Evolutionary conservation across 2,329 filamentous ascomycete species (phyloP), one percentile per base, ranked within the genome.

Genomic region (Didymella sp.): DNA sequence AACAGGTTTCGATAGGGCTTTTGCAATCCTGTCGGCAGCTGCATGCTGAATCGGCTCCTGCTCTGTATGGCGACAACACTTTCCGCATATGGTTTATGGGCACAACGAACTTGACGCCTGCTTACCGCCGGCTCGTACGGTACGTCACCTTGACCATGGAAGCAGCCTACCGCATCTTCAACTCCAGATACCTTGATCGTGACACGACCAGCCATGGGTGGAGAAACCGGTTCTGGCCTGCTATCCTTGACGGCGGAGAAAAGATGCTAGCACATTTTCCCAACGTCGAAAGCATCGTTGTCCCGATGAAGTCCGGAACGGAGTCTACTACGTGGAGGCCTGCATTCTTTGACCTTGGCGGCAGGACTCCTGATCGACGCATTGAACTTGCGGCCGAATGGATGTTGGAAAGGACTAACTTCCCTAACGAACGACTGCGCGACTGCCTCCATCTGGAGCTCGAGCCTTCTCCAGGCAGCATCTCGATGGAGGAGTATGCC

Each of bases 21-120:
- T 25, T 82, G 11, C 64, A 61, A 19, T 76, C 76, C 4, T 80
- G 76, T 65, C 72, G 72, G 25, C 79, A 79, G 51, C 67, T 80
- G 30, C 69, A 80, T 55, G 46, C 64, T 21, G 81, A 82, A 68
- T 72, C 73, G 9, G 71, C 70, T 4, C 75, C 76, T 2, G 73
- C 83, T 5, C 73, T 84, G 4, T 85, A 83, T 57, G 75, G 77
- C 25, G 60, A 63, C 17, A 84, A 84, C 62, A 75, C 73, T 22
- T 84, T 83, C 71, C 60, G 63, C 1, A 42, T 72, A 12, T 71
- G 66, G 56, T 60, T 55, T 4, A 30, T 63, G 21, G 58, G 31
- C 24, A 50, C 64, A 11, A 35, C 51, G 0, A 50, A 59, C 2
- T 37, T 51, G n/a, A 60, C 63, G 1, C 51, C 55, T 1, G 17